Evolutionary conservation across 2,329 filamentous ascomycete genomes (phyloP), one percentile per base, ranked within the genome.

Genomic region (Paraconiothyrium brasiliense): DNA sequence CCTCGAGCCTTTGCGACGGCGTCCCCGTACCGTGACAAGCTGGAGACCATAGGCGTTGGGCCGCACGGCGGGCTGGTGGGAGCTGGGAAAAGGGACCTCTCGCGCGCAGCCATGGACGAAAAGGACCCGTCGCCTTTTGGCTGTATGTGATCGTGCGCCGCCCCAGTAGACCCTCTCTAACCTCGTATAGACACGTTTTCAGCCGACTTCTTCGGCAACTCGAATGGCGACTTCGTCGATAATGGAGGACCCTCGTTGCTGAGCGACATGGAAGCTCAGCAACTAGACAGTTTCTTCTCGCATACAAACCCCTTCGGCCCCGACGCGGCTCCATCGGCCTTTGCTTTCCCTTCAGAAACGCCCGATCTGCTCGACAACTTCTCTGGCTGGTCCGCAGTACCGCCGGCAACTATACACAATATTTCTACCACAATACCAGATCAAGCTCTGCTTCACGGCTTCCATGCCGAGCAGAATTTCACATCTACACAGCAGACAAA

Each of bases 351-450:
- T 20, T 8, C 64, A 20, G 72, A 73, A 54, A 62, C 58, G 43
- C 50, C 66, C 50, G 69, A 69, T 48, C 68, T 70, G 63, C 70
- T 71, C 65, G 65, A 54, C 64, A 64, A 70, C 66, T 77, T 55
- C 52, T 32, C 52, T 20, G 39, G 37, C 52, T 55, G 52, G 52
- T 44, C 52, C 22, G 52, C 52, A 34, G 66, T 71, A 16, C 70
- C 72, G 13, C 76, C 76, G 1, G 66, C 75, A 20, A 76, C 70
- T 1, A 70, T 78, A 34, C 75, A 77, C 60, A 61, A 69, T 20
- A 72, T 77, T 41, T 76, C 75, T 2, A 73, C 74, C 57, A 77
- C 76, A 5, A 72, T 77, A 37, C 70, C 74, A 24, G 73, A 77
- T 61, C 74, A 76, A 44, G 59, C 75, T 7, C 71, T 72, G 22